Conservation (phyloP, 2,329 filamentous ascomycete species). For the Aspergillus vadensis region DNA sequence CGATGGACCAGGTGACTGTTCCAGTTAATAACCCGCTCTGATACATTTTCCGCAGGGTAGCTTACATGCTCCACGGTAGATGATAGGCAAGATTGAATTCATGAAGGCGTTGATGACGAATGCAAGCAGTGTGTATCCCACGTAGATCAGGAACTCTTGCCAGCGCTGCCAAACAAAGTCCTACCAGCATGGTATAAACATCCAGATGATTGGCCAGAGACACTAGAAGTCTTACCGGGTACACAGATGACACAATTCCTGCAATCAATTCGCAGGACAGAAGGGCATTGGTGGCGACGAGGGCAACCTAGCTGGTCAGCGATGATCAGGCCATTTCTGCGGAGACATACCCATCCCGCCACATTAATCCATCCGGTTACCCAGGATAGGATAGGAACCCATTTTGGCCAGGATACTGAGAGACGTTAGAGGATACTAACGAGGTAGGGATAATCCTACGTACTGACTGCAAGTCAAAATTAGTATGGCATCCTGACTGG, state of each 20-base stretch:
- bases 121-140: conserved; percentile 61
- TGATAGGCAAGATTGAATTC: conserved; percentile 61
- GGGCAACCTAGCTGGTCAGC: conserved; percentile 44
- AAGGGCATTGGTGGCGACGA: conserved; percentile 68
- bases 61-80: conserved; percentile 65
- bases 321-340: not conserved
- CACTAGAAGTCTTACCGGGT: conserved; percentile 41
- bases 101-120: conserved; percentile 67
- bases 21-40: conserved; percentile 7
- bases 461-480: conserved; percentile 28
- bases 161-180: conserved; percentile 60
- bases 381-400: conserved; percentile 65
- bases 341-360: conserved; percentile 61
- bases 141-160: conserved; percentile 74
- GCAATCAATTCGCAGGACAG: conserved; percentile 68
- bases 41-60: not conserved
- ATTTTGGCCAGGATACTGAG: conserved; percentile 58
- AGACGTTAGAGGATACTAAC: not conserved
- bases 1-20: conserved; percentile 65
- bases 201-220: not conserved
- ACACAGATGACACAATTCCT: conserved; percentile 63
- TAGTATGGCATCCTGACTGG: conserved; percentile 5
- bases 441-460: conserved; percentile 13
- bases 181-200: conserved; percentile 15
- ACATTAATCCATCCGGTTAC: conserved; percentile 71